Conservation (phyloP, 768 basidiomycete species). For the Mycena belliarum region DNA sequence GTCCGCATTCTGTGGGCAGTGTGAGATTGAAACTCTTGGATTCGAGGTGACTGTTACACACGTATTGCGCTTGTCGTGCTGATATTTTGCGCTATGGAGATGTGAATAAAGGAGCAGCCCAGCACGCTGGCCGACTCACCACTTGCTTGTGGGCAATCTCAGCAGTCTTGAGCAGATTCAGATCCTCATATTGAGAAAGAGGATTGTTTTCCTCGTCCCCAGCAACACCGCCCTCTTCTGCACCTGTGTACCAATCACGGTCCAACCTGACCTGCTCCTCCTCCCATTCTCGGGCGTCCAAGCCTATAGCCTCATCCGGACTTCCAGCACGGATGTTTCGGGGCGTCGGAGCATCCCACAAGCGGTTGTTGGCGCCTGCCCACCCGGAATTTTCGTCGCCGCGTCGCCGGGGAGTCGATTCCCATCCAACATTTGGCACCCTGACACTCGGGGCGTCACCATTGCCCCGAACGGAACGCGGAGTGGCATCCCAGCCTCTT, state of each 20-base stretch:
- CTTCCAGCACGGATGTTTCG: constrained; percentile 65
- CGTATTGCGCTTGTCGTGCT: constrained; percentile 95
- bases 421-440: constrained; percentile 92
- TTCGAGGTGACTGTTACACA: constrained; percentile 38
- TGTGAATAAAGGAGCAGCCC: constrained; percentile 18
- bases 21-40: background rate
- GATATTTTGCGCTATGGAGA: constrained; percentile 75
- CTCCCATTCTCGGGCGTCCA: constrained; percentile 93
- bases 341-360: constrained; percentile 88
- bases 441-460: constrained; percentile 81
- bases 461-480: constrained; percentile 53
- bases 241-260: constrained; percentile 94
- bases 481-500: constrained; percentile 58
- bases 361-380: constrained; percentile 55
- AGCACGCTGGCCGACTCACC: constrained; percentile 40
- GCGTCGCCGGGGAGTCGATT: constrained; percentile 77
- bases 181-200: constrained; percentile 89
- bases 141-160: constrained; percentile 78
- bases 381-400: constrained; percentile 61
- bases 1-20: constrained; percentile 76
- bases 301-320: constrained; percentile 62
- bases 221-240: constrained; percentile 83
- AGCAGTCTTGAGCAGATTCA: constrained; percentile 64
- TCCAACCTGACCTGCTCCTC: constrained; percentile 92
- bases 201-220: constrained; percentile 94